These are phyloP conservation scores for Cercospora sp. DNA, from an alignment of 2,329 filamentous ascomycete species.

Conservation along the genomic window DNA sequence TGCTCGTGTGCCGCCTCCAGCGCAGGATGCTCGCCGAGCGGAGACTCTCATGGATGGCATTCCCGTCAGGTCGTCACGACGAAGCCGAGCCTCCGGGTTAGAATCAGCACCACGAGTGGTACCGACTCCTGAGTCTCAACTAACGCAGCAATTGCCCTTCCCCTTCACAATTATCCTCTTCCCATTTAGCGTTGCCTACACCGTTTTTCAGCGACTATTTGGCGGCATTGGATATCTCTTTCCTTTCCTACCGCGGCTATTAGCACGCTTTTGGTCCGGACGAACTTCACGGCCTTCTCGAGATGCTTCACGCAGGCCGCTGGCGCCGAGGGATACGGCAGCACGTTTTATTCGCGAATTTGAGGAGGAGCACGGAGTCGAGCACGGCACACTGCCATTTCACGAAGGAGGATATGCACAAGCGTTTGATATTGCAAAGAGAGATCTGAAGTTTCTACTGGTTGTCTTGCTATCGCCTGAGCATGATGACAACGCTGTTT, in stretches of 20 bases:
- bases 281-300: slow-evolving; percentile 58
- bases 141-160: slow-evolving; percentile 70
- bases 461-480: slow-evolving; percentile 87
- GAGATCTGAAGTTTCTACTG: slow-evolving; percentile 87
- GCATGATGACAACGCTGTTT: slow-evolving; percentile 85
- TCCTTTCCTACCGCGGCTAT: slow-evolving; percentile 71
- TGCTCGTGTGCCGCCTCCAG: slow-evolving; percentile 64
- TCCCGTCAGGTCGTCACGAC: slow-evolving; percentile 39
- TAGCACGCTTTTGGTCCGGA: slow-evolving; percentile 55
- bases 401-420: slow-evolving; percentile 89
- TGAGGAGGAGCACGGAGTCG: slow-evolving; percentile 80
- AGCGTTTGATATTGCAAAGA: slow-evolving; percentile 85
- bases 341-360: slow-evolving; percentile 89
- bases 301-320: slow-evolving; percentile 66
- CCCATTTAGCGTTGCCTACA: slow-evolving; percentile 78
- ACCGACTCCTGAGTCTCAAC: slow-evolving; percentile 67
- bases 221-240: slow-evolving; percentile 75
- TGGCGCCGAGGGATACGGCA: slow-evolving; percentile 84
- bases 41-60: slow-evolving; percentile 68
- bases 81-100: slow-evolving; percentile 41
- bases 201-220: slow-evolving; percentile 67
- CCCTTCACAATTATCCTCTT: slow-evolving; percentile 76
- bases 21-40: slow-evolving; percentile 62
- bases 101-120: slow-evolving; percentile 83
- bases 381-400: slow-evolving; percentile 67